Conservation (phyloP, 2,329 filamentous ascomycete genomes). For the Podosphaera fusca region DNA sequence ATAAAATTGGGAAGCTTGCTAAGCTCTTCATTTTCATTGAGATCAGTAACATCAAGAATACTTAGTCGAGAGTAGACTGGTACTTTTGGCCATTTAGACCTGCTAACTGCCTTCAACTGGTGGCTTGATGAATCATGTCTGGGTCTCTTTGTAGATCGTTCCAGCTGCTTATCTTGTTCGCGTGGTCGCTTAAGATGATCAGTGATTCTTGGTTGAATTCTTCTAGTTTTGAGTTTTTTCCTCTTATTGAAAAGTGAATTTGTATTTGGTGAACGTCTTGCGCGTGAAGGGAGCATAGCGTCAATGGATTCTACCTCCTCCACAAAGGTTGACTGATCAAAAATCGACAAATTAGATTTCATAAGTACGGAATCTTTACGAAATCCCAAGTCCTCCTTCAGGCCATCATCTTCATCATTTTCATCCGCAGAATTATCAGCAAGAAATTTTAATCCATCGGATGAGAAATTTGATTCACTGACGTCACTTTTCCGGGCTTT, state of each 20-base stretch:
- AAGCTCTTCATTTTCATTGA: conserved; percentile 5
- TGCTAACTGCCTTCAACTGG: not conserved
- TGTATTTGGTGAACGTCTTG: conserved; percentile 6
- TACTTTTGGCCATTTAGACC: not conserved
- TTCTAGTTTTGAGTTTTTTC: conserved; percentile 1
- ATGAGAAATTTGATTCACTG: not conserved
- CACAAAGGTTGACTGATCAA: conserved; percentile 9
- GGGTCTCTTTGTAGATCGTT: not conserved
- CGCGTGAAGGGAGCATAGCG: conserved; percentile 15
- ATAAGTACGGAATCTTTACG: conserved; percentile 3
- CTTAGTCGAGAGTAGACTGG: conserved; percentile 20
- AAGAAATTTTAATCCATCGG: conserved; percentile 5
- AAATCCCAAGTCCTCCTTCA: not conserved
- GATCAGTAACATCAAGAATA: conserved; percentile 33
- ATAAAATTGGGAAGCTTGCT: conserved; percentile 28
- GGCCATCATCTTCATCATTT: conserved; percentile 4
- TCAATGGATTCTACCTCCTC: conserved; percentile 16
- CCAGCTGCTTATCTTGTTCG: not conserved
- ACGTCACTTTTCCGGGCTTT: conserved; percentile 2
- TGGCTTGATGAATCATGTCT: not conserved
- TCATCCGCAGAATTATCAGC: conserved; percentile 12
- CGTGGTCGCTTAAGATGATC: conserved; percentile 6
- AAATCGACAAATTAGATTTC: conserved; percentile 3
- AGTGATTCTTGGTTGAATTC: conserved; percentile 12
- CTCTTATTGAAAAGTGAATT: conserved; percentile 7